Percentiles rank a stretch among this genome's conserved stretches.
Conservation (phyloP, 805 yeast species). For the Candida vartiovaarae region DNA sequence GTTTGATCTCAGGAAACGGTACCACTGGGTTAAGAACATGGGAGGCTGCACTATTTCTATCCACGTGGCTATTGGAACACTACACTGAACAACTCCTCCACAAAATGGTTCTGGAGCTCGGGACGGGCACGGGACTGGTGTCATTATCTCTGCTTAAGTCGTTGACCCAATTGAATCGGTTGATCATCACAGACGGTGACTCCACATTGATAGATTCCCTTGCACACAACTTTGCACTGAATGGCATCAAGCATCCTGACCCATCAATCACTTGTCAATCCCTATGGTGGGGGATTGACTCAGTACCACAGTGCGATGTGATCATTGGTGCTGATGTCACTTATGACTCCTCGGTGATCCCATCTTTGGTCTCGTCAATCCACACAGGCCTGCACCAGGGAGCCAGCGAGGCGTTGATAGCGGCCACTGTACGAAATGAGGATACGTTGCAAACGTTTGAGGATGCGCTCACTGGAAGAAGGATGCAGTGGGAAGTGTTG, state of each 20-base stretch:
- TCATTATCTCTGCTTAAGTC: slow-evolving; percentile 33
- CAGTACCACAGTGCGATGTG: slow-evolving; percentile 31
- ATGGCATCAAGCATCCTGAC: slow-evolving; percentile 24
- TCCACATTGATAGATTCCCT: slow-evolving; percentile 43
- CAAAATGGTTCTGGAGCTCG: slow-evolving; percentile 57
- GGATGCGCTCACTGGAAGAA: slow-evolving; percentile 20
- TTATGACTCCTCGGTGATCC: slow-evolving; percentile 60
- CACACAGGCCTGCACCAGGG: slow-evolving; percentile 16
- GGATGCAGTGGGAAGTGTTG: slow-evolving; percentile 16
- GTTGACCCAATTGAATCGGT: slow-evolving; percentile 11
- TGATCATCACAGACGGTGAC: slow-evolving; percentile 65
- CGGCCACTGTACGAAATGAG: slow-evolving; percentile 71
- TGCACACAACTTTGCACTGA: slow-evolving; percentile 37
- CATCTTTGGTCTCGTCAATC: slow-evolving; percentile 45
- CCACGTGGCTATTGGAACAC: slow-evolving; percentile 37
- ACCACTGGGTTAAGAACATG: slow-evolving; percentile 89
- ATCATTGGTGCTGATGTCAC: slow-evolving; percentile 86
- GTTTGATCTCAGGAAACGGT: slow-evolving; percentile 62
- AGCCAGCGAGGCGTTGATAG: slow-evolving; percentile 36
- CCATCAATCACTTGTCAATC: slow-evolving; percentile 27
- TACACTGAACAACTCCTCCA: slow-evolving; percentile 10
- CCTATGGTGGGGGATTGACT: slow-evolving; percentile 55
- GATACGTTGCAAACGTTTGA: slow-evolving; percentile 42
- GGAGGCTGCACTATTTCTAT: slow-evolving; percentile 79
- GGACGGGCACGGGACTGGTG: slow-evolving; percentile 86